These are phyloP conservation scores for Vitis hybrid DNA, from an alignment of 177 flowering plant species.

Conservation along the genomic window DNA sequence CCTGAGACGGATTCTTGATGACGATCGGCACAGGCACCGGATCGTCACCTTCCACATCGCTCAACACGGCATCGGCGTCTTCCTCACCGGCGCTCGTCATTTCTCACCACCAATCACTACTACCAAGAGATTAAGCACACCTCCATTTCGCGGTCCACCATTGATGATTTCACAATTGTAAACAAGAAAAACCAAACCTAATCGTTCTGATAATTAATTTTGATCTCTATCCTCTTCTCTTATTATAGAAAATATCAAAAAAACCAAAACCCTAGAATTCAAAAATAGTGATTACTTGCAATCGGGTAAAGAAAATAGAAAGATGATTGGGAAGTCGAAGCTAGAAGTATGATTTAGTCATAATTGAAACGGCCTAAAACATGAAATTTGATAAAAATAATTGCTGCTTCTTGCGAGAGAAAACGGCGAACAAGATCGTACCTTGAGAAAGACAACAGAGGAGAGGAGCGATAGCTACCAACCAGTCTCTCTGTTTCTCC, in stretches of 20 bases:
- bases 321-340: background rate
- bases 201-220: background rate
- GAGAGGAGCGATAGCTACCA: constrained; percentile 17
- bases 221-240: too few relatives aligned
- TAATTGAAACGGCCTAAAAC: background rate
- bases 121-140: background rate
- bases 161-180: background rate
- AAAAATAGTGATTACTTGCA: background rate
- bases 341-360: background rate
- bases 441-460: background rate
- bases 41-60: constrained; percentile 84
- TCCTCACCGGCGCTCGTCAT: constrained; percentile 61
- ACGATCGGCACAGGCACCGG: constrained; percentile 44
- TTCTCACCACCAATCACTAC: background rate
- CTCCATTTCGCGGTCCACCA: background rate
- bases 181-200: background rate
- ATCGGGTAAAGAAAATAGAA: background rate
- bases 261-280: constrained; percentile 4
- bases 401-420: background rate
- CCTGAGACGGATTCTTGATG: constrained; percentile 24
- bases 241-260: background rate
- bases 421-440: background rate
- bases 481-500: constrained; percentile 15
- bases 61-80: constrained; percentile 68
- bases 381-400: background rate